phyloP scores from a whole-genome alignment of 192 early-diverging fungal genomes.

The Gaertneriomyces semiglobifer region DNA sequence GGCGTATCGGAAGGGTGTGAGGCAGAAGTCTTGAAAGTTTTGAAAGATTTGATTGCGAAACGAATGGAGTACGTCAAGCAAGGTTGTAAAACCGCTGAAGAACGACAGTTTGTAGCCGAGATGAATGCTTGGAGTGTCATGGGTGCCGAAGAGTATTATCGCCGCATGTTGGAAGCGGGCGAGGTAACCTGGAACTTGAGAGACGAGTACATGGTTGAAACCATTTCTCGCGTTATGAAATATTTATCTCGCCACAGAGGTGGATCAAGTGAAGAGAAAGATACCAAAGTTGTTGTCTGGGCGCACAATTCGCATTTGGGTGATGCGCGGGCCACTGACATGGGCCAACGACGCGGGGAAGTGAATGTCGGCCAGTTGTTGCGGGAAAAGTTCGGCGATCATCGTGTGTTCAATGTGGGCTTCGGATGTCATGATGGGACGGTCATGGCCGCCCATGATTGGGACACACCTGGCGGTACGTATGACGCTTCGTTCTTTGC shows the following conservation, averaged over 20 bases:
- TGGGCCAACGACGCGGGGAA: conserved; percentile 17
- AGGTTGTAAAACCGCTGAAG: not conserved
- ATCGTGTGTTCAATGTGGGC: conserved; percentile 12
- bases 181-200: conserved; percentile 18
- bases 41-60: conserved; percentile 11
- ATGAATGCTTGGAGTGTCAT: conserved; percentile 20
- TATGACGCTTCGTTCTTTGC: not conserved
- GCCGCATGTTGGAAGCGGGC: conserved; percentile 20
- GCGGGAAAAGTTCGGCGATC: conserved; percentile 6
- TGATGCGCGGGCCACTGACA: conserved; percentile 14
- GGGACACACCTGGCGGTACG: conserved; percentile 15
- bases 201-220: conserved; percentile 13
- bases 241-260: not conserved
- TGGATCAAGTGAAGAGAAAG: not conserved
- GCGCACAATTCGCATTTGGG: conserved; percentile 20
- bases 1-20: conserved; percentile 8
- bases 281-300: conserved; percentile 18
- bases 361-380: conserved; percentile 18
- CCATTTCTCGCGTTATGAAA: not conserved
- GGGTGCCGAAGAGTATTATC: conserved; percentile 23
- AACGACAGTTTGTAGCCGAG: conserved; percentile 14
- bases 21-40: conserved; percentile 12
- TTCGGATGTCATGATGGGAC: conserved; percentile 4
- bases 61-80: conserved; percentile 1
- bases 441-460: conserved; percentile 18